These are phyloP conservation scores for Golubevia sp. DNA, from an alignment of 1,284 basidiomycete genomes.

Conservation along the genomic window DNA sequence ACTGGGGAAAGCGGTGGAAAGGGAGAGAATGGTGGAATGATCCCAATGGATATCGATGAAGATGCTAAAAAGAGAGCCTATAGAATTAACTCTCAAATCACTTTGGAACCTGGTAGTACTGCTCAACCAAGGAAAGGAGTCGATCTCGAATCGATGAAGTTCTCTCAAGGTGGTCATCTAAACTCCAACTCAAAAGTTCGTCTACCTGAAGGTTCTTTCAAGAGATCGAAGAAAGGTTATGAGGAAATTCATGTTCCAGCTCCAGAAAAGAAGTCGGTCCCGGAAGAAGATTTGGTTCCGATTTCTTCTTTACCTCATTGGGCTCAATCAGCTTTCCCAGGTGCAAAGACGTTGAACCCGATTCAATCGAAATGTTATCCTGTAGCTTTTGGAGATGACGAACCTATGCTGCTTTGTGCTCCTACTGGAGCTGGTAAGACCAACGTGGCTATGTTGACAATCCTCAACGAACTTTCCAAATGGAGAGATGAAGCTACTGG, in stretches of 20 bases:
- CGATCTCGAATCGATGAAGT: constrained; percentile 92
- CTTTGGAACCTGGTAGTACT: constrained; percentile 83
- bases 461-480: constrained; percentile 53
- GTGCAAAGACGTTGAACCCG: constrained; percentile 80
- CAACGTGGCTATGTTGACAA: constrained; percentile 88
- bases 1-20: constrained; percentile 66
- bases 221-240: constrained; percentile 92
- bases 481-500: constrained; percentile 75
- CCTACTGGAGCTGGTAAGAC: constrained; percentile 99
- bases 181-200: constrained; percentile 99
- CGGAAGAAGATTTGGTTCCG: constrained; percentile 73
- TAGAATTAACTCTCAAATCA: constrained; percentile 79
- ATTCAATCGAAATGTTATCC: constrained; percentile 75
- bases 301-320: constrained; percentile 80
- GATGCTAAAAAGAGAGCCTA: constrained; percentile 60
- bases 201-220: constrained; percentile 95
- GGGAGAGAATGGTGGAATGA: constrained; percentile 63
- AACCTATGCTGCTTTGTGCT: constrained; percentile 93
- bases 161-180: constrained; percentile 90
- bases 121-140: constrained; percentile 79
- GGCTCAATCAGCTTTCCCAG: constrained; percentile 66
- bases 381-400: constrained; percentile 85
- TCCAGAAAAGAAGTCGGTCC: constrained; percentile 74
- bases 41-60: constrained; percentile 76
- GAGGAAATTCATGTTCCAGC: constrained; percentile 98